These are phyloP conservation scores for Echites panduratus DNA, from an alignment of 257 asterid genomes.

Conservation along the genomic window DNA sequence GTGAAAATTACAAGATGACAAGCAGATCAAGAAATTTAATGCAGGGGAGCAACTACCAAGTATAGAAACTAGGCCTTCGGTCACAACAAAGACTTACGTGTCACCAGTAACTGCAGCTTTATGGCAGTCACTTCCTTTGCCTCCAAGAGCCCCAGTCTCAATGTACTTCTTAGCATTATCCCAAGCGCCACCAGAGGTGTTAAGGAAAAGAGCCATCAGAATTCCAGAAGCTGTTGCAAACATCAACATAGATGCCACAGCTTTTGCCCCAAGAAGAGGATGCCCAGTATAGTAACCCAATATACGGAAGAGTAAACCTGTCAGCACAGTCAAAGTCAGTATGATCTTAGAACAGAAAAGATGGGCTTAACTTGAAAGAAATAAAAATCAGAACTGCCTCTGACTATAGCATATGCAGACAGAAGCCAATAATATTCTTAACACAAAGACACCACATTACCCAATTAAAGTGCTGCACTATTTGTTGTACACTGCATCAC, in stretches of 20 bases:
- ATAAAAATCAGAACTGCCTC: no score
- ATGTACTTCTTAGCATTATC: slow-evolving; percentile 98
- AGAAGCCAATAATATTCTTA: no score
- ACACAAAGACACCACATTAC: slow-evolving; percentile 3
- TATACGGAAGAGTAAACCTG: slow-evolving; percentile 78
- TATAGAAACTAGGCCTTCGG: no score
- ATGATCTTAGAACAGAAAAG: no score
- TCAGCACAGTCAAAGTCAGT: slow-evolving; percentile 7
- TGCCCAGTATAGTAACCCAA: slow-evolving; percentile 92
- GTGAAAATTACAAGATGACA: not conserved
- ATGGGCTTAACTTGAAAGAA: no score
- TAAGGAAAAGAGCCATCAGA: slow-evolving; percentile 98
- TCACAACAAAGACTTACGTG: slow-evolving; percentile 57
- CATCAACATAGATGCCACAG: slow-evolving; percentile 94
- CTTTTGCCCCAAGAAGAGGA: slow-evolving; percentile 96
- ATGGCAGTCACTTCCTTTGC: slow-evolving; percentile 97
- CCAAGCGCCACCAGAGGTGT: slow-evolving; percentile 99
- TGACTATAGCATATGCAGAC: no score
- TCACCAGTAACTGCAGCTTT: slow-evolving; percentile 98
- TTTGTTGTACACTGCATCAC: not conserved
- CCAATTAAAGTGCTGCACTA: not conserved
- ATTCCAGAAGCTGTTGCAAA: slow-evolving; percentile 97
- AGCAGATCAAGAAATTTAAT: no score
- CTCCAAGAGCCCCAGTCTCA: slow-evolving; percentile 96
- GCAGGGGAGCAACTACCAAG: not conserved